Base-by-base conservation (phyloP, 805 yeast species). In the Myxozyma neglecta region DNA sequence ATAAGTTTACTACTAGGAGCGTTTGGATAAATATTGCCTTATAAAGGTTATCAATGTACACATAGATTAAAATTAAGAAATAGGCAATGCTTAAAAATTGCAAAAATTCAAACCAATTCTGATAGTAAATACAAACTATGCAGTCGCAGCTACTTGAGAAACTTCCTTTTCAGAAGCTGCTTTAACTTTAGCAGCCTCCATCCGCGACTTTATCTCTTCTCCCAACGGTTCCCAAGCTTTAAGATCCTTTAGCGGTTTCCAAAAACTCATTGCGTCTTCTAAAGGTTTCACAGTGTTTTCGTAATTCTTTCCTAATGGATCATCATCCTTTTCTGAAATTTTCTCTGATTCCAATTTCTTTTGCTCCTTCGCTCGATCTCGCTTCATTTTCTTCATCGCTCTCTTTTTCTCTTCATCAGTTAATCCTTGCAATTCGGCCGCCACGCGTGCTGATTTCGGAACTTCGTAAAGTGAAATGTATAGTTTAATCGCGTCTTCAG, bases 401-500 rank as follows among this genome's bases (percentile, higher is more conserved):
- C 70, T 64, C 56, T 69, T 67, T n/a, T 65, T 57, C 54, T 74
- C 75, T 54, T 69, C 72, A 49, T 73, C 76, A 53, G 61, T 68
- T 29, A 72, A 51, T 2, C 72, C 74, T 32, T 69, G 73, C 13
- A 63, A 44, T 35, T 66, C 71, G 57, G 43, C 60, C 53, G 51
- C 63, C 50, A 24, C 63, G 54, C 44, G 46, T 37, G 56, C 64
- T 0, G 57, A 61, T 39, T 66, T 60, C 29, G 67, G 65, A n/a
- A 53, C 53, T 37, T 73, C 72, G 35, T 61, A 69, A 32, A 74
- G 55, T 13, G 80, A 81, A 54, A 87, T 76, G 67, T 85, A 83
- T 42, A 89, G 73, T 18, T 79, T 75, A 34, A 86, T 75, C 40
- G 90, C 82, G 0, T 94, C 96, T 49, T 76, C 74, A 61, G 89